Evolutionary conservation across 805 yeast genomes (phyloP).

Genomic region (Pichia membranifaciens): DNA sequence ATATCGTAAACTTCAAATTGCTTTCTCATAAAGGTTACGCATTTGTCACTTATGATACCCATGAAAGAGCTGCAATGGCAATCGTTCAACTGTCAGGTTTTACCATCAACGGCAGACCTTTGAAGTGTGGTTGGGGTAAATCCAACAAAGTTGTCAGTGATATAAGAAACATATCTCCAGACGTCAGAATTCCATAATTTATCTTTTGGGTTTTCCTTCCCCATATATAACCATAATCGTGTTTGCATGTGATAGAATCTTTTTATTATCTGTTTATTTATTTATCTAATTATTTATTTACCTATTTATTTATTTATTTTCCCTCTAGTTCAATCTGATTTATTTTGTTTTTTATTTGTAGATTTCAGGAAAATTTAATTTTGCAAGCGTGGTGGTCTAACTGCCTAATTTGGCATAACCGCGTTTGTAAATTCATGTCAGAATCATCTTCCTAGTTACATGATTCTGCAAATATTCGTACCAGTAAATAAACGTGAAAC

Average conservation of each 20-base stretch:
- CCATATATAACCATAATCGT: no score
- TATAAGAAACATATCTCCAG: slow-evolving; percentile 2
- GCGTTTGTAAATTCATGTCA: no score
- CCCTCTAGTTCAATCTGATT: not conserved
- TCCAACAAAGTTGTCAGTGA: slow-evolving; percentile 10
- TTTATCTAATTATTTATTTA: not conserved
- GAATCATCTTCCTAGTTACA: no score
- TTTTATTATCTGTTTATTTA: not conserved
- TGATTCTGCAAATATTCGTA: no score
- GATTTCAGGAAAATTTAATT: no score
- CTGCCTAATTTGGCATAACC: no score
- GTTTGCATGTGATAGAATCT: not conserved
- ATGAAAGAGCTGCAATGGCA: slow-evolving; percentile 84
- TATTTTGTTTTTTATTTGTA: no score
- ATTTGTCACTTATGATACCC: slow-evolving; percentile 79
- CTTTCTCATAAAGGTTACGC: slow-evolving; percentile 84
- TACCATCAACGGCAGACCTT: slow-evolving; percentile 66
- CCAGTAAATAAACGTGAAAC: no score
- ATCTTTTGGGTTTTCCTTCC: not conserved
- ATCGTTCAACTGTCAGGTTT: slow-evolving; percentile 73
- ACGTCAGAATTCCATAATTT: slow-evolving; percentile 5
- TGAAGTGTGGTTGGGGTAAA: slow-evolving; percentile 87
- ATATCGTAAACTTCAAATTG: slow-evolving; percentile 71
- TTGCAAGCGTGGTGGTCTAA: no score
- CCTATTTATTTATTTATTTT: not conserved